Conservation (phyloP, 495 filamentous ascomycete species). For the Podospora sp. region DNA sequence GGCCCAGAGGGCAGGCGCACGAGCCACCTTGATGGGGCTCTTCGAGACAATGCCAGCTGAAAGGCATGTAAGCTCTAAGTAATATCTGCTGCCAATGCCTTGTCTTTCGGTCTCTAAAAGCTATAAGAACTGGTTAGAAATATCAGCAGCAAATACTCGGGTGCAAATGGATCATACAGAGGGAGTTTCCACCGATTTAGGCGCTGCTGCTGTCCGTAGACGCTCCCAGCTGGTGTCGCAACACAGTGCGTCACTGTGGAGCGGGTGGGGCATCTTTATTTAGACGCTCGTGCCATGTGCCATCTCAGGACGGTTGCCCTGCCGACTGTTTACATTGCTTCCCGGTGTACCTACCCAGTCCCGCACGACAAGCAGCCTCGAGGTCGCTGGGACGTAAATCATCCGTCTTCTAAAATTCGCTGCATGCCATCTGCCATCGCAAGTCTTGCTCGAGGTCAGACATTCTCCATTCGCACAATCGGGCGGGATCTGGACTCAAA, state of each 20-base stretch:
- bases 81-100: neutral
- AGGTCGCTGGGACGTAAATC: neutral
- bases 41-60: slow-evolving; percentile 1
- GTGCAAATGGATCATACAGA: no score
- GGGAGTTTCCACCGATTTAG: no score
- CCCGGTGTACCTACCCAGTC: slow-evolving; percentile 3
- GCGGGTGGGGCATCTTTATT: slow-evolving; percentile 13
- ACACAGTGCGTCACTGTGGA: neutral
- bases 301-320: slow-evolving; percentile 30
- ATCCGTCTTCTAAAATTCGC: neutral
- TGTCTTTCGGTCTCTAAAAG: no score
- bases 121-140: no score
- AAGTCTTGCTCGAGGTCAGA: slow-evolving; percentile 8
- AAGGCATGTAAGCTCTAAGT: neutral
- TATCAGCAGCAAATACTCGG: no score
- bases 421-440: neutral
- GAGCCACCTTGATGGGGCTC: slow-evolving; percentile 1
- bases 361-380: slow-evolving; percentile 1
- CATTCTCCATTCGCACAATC: neutral
- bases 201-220: no score
- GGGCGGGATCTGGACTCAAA: neutral
- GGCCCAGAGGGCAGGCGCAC: neutral
- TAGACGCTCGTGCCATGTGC: slow-evolving; percentile 34
- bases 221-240: neutral
- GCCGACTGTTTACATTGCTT: slow-evolving; percentile 39